A percentile compares a stretch with the other conserved stretches of the same genome.
These are phyloP conservation scores for Telfairia occidentalis DNA, from an alignment of 331 rosid species.

Conservation along the genomic window DNA sequence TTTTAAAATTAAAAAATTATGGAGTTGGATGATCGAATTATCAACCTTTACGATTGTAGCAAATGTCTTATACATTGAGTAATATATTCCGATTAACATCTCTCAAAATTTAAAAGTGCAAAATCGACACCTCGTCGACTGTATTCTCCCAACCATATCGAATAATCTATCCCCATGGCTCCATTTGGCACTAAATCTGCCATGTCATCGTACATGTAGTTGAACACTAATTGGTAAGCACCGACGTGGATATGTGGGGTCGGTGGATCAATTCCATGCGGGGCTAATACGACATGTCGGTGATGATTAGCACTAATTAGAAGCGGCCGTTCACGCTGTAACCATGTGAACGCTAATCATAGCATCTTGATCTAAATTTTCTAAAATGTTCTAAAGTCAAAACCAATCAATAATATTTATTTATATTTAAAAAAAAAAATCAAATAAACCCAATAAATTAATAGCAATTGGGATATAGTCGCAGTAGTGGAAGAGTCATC, in stretches of 20 bases:
- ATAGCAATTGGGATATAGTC: not conserved
- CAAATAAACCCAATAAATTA: not conserved
- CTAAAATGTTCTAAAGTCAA: not conserved
- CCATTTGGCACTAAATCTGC: not conserved
- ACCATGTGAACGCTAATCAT: constrained; percentile 6
- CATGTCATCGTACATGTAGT: not conserved
- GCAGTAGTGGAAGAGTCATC: not conserved
- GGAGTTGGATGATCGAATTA: no score
- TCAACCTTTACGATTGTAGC: no score
- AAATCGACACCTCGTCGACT: no score
- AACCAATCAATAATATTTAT: not conserved
- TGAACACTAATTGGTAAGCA: not conserved
- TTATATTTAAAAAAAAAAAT: not conserved
- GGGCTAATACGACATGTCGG: not conserved
- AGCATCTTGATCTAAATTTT: not conserved
- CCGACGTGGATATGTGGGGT: not conserved
- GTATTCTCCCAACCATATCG: no score
- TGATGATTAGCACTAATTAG: not conserved
- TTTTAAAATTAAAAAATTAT: no score
- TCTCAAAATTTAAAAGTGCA: no score
- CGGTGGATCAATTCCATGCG: not conserved
- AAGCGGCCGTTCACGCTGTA: not conserved
- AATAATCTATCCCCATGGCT: no score
- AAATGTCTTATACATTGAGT: no score
- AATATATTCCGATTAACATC: no score